phyloP scores from a whole-genome alignment of 2,329 filamentous ascomycete genomes.

The Alternaria solani region DNA sequence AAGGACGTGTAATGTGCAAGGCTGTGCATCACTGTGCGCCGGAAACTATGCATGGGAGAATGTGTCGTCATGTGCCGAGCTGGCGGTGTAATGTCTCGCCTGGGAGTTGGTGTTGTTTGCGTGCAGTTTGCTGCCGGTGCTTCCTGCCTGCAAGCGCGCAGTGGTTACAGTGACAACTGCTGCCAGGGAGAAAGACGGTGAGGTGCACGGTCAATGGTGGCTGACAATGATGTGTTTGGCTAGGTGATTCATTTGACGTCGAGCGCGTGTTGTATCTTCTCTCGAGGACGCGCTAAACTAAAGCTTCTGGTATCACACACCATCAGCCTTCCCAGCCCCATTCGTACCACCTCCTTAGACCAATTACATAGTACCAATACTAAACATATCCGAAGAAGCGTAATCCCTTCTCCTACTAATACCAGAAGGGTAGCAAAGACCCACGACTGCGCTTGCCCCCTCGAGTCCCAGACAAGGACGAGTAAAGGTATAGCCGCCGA shows the following conservation, averaged over 20 bases:
- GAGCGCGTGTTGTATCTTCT: constrained; percentile 3
- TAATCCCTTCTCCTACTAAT: constrained; percentile 8
- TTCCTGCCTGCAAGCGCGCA: not conserved
- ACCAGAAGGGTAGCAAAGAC: constrained; percentile 24
- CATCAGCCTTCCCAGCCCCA: constrained; percentile 9
- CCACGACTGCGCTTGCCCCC: constrained; percentile 43
- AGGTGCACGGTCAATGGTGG: not conserved
- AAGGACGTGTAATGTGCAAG: not conserved
- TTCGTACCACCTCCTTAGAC: constrained; percentile 16
- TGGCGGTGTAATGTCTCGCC: constrained; percentile 1
- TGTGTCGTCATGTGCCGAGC: not conserved
- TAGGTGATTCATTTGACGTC: constrained; percentile 7
- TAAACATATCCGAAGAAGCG: constrained; percentile 26
- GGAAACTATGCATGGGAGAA: not conserved
- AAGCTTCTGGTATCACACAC: constrained; percentile 18
- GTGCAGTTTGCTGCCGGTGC: not conserved
- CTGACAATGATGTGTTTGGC: constrained; percentile 3
- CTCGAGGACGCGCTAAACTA: constrained; percentile 11
- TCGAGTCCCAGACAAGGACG: constrained; percentile 32
- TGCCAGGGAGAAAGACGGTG: not conserved
- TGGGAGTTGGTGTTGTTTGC: not conserved
- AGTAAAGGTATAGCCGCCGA: constrained; percentile 44
- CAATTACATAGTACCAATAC: constrained; percentile 32
- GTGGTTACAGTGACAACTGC: not conserved
- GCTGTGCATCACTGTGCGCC: constrained; percentile 1